A percentile compares a stretch with the other conserved stretches of the same genome.
These are phyloP conservation scores for Phalaenopsis aphrodite DNA, from an alignment of 106 monocot species.

Conservation along the genomic window DNA sequence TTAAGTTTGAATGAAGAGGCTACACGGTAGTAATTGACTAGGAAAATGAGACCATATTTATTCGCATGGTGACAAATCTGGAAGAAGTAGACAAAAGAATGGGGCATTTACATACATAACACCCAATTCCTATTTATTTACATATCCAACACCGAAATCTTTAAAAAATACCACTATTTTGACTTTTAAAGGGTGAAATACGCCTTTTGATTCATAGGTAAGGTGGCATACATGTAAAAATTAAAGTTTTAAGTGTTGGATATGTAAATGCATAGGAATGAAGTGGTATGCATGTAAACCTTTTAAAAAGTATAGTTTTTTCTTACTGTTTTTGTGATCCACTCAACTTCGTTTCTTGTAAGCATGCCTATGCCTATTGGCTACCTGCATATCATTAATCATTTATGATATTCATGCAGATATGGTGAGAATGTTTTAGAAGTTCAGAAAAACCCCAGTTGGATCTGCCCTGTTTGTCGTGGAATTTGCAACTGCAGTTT, in stretches of 20 bases:
- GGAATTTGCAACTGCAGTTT: constrained; percentile 89
- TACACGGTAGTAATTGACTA: neutral
- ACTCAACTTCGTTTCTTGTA: neutral
- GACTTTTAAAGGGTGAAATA: too few species aligned
- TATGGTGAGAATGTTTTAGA: constrained; percentile 93
- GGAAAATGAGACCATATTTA: neutral
- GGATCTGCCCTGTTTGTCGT: constrained; percentile 82
- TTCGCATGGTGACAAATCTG: neutral
- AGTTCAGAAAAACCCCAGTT: constrained; percentile 51
- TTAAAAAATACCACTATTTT: too few species aligned
- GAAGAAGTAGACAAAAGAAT: too few species aligned
- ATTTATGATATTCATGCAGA: constrained; percentile 21
- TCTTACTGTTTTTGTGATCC: neutral
- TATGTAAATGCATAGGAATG: too few species aligned
- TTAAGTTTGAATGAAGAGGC: neutral
- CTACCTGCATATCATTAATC: neutral
- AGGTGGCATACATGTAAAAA: too few species aligned
- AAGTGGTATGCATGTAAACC: neutral
- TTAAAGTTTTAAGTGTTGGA: too few species aligned
- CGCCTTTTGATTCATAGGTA: too few species aligned
- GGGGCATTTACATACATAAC: too few species aligned
- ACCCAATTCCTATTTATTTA: too few species aligned
- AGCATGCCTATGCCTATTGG: neutral
- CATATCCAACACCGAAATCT: too few species aligned
- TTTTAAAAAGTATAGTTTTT: neutral